Base-by-base conservation (phyloP, 192 early-diverging fungal species). In the Coemansia nantahalensis region DNA sequence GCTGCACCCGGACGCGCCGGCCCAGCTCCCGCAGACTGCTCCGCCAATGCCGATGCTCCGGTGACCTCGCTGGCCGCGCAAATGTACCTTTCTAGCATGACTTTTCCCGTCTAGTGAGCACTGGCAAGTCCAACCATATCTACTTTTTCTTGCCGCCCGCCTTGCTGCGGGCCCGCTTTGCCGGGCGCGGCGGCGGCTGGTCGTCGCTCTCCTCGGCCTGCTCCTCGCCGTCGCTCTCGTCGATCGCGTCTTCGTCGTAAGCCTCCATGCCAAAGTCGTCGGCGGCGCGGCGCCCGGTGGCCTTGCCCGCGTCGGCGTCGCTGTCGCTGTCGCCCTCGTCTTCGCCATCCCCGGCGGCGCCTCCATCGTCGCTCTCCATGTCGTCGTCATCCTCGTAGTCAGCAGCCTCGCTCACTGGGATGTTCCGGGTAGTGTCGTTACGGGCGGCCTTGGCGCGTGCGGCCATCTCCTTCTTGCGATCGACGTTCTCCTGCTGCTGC, bases 401-500 rank as follows among this genome's bases (percentile, higher is more conserved):
- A n/a, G n/a, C n/a, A n/a, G n/a, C 17, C 48, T 23, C 4, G 41
- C 7, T 28, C 5, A 10, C 10, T 3, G 8, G 5, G 31, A 8
- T 11, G 31, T 32, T 32, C 10, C 31, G 5, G 10, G 31, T 9
- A n/a, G 13, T 33, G 31, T 11, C 9, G 8, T 32, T 32, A 1
- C 31, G 53, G 8, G 68, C 48, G 16, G 66, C 54, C 33, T 68
- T 61, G n/a, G 46, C 56, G 26, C 26, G 26, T 7, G 26, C 26
- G 3, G 3, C 26, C 26, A 3, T 28, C 38, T 72, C 84, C 18
- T 50, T 79, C 65, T 94, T 96, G 41, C 82, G 74, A 62, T 80
- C 69, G 11, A 97, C 93, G 64, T 94, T 94, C 10, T 50, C 66
- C 62, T 92, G 88, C 62, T 97, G 94, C 64, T 90, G 77, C 39